Conservation (phyloP, 192 early-diverging fungal genomes). For the Entomortierella lignicola region DNA sequence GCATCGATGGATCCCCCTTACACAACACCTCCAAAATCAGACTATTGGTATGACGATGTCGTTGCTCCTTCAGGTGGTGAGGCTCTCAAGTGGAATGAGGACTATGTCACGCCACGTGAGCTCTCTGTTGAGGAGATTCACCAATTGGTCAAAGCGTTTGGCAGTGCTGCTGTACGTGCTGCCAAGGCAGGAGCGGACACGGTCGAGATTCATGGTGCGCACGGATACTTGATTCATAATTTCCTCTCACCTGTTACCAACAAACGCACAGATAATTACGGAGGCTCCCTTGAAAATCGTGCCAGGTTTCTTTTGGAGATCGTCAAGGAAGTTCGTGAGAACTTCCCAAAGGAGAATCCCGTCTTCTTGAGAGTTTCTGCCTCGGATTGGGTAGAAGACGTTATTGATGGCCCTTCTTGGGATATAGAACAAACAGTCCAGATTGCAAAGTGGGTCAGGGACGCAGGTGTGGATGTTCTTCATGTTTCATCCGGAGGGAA, state of each 20-base stretch:
- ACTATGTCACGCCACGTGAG: slow-evolving; percentile 60
- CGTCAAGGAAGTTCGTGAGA: slow-evolving; percentile 66
- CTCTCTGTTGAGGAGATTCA: slow-evolving; percentile 78
- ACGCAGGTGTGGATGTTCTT: slow-evolving; percentile 84
- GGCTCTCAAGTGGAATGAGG: slow-evolving; percentile 46
- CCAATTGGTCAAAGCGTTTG: slow-evolving; percentile 70
- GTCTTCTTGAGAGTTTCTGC: slow-evolving; percentile 88
- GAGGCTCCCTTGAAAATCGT: slow-evolving; percentile 92
- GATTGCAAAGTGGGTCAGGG: slow-evolving; percentile 67
- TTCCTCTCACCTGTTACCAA: slow-evolving; percentile 88
- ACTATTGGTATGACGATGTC: slow-evolving; percentile 75
- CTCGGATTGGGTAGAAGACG: slow-evolving; percentile 74
- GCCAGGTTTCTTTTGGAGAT: slow-evolving; percentile 79
- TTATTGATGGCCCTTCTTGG: slow-evolving; percentile 66
- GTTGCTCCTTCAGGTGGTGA: slow-evolving; percentile 69
- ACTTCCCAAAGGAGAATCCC: slow-evolving; percentile 84
- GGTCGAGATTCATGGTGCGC: slow-evolving; percentile 93
- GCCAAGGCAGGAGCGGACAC: slow-evolving; percentile 85
- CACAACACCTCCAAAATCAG: slow-evolving; percentile 3
- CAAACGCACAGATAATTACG: slow-evolving; percentile 90
- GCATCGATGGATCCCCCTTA: slow-evolving; percentile 16
- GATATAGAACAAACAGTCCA: slow-evolving; percentile 79
- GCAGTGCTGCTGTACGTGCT: slow-evolving; percentile 73
- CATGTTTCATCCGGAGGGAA: slow-evolving; percentile 87
- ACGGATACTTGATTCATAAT: slow-evolving; percentile 88